Evolutionary conservation across 495 filamentous ascomycete species (phyloP).

Genomic region (Aspergillus hancockii): DNA sequence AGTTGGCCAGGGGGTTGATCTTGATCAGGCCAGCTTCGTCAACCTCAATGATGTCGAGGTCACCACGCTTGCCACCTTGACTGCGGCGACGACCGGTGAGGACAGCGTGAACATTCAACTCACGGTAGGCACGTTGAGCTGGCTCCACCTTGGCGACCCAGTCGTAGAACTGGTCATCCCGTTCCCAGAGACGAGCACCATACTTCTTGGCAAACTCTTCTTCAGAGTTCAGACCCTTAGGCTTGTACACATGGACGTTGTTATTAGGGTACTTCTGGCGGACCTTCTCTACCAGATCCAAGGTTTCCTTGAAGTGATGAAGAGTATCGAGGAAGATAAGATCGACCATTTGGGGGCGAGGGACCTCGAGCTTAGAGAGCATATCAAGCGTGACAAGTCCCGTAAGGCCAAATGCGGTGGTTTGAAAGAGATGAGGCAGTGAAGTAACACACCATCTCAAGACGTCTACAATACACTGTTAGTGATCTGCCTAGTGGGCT

Average conservation of each 20-base stretch:
- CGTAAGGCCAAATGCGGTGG: slow-evolving; percentile 94
- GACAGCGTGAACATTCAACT: slow-evolving; percentile 87
- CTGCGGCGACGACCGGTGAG: slow-evolving; percentile 91
- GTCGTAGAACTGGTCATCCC: slow-evolving; percentile 87
- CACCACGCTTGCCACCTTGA: slow-evolving; percentile 90
- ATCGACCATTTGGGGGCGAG: slow-evolving; percentile 69
- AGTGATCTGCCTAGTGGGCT: slow-evolving; percentile 20
- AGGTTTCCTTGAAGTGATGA: slow-evolving; percentile 92
- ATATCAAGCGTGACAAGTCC: slow-evolving; percentile 94
- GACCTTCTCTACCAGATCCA: slow-evolving; percentile 77
- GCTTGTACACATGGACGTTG: slow-evolving; percentile 86
- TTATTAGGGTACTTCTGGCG: slow-evolving; percentile 73
- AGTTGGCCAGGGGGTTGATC: slow-evolving; percentile 97
- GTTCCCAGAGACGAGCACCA: slow-evolving; percentile 83
- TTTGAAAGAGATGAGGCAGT: slow-evolving; percentile 90
- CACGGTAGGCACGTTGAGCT: slow-evolving; percentile 84
- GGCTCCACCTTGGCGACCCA: slow-evolving; percentile 98
- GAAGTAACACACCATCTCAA: slow-evolving; percentile 89
- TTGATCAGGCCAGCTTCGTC: slow-evolving; percentile 94
- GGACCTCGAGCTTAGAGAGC: slow-evolving; percentile 79
- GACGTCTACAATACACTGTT: slow-evolving; percentile 60
- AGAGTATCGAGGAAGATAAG: slow-evolving; percentile 97
- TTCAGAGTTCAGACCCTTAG: slow-evolving; percentile 65
- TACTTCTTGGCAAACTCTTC: slow-evolving; percentile 79
- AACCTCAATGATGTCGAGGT: slow-evolving; percentile 85